A percentile compares a stretch with the other conserved stretches of the same genome.
Evolutionary conservation across 208 protist genomes (phyloP).

Genomic region (Jaenimonas drosophilae): DNA sequence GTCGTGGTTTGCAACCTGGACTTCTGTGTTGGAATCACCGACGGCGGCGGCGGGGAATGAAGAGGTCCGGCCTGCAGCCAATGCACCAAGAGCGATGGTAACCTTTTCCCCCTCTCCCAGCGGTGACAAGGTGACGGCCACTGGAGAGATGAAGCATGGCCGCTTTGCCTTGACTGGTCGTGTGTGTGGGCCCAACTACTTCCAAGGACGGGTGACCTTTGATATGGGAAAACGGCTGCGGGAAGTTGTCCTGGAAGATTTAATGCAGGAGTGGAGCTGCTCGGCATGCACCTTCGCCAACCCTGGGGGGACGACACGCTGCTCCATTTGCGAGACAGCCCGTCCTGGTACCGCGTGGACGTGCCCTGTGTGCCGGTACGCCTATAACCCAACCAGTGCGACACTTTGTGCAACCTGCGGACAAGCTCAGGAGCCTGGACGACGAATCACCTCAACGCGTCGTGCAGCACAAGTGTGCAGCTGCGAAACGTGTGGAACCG

Average conservation of each 20-base stretch:
- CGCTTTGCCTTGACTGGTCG: constrained; percentile 39
- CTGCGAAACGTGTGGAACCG: constrained; percentile 38
- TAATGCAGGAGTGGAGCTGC: constrained; percentile 55
- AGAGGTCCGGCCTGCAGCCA: too few species aligned
- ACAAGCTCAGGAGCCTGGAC: constrained; percentile 1
- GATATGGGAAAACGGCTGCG: constrained; percentile 14
- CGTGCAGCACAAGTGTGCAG: constrained; percentile 7
- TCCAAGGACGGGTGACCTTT: constrained; percentile 52
- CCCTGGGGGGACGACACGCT: constrained; percentile 46
- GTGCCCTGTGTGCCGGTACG: constrained; percentile 63
- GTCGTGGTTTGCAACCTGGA: constrained; percentile 36
- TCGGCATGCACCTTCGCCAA: constrained; percentile 78
- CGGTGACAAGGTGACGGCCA: constrained; percentile 16
- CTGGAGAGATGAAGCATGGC: constrained; percentile 35
- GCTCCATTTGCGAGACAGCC: constrained; percentile 71
- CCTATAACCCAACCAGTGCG: constrained; percentile 51
- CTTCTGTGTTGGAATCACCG: too few species aligned
- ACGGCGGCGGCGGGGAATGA: too few species aligned
- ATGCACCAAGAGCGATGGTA: too few species aligned
- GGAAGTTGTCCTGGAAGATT: constrained; percentile 6
- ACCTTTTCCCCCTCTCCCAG: too few species aligned
- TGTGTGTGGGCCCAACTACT: constrained; percentile 14
- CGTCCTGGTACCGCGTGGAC: constrained; percentile 62
- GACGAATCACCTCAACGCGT: background rate
- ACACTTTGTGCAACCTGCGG: constrained; percentile 63